Conservation (phyloP, 192 early-diverging fungal genomes). For the Entophlyctis luteolus region DNA sequence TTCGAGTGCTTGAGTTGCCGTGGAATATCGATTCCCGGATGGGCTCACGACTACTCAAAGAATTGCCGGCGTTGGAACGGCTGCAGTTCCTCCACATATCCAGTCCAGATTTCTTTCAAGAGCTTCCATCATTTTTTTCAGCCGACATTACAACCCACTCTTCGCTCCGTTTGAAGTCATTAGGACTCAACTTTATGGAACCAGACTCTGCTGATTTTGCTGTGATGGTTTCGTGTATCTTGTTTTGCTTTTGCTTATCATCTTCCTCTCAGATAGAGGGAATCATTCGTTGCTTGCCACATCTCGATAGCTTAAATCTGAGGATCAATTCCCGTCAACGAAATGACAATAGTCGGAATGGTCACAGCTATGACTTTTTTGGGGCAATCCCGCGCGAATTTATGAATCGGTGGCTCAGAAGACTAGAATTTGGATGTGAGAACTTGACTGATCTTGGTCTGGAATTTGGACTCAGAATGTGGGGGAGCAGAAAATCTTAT, state of each 20-base stretch:
- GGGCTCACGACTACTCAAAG: not conserved
- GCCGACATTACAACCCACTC: no score
- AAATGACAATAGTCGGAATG: slow-evolving; percentile 17
- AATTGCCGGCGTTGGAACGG: not conserved
- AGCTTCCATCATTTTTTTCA: no score
- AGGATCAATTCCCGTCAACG: slow-evolving; percentile 24
- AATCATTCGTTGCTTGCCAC: slow-evolving; percentile 32
- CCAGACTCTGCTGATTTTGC: slow-evolving; percentile 32
- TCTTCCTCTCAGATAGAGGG: slow-evolving; percentile 7
- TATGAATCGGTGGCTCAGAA: slow-evolving; percentile 17
- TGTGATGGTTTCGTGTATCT: slow-evolving; percentile 13
- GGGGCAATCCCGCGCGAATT: slow-evolving; percentile 21
- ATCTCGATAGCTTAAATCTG: slow-evolving; percentile 13
- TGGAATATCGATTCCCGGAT: slow-evolving; percentile 24
- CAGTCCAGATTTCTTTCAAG: slow-evolving; percentile 32
- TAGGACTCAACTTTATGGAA: slow-evolving; percentile 33
- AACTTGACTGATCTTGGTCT: not conserved
- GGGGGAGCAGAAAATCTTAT: slow-evolving; percentile 20
- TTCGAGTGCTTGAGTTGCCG: slow-evolving; percentile 19
- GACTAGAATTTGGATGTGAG: slow-evolving; percentile 23
- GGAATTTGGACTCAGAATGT: slow-evolving; percentile 20
- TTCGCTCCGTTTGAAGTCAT: not conserved
- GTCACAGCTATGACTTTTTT: slow-evolving; percentile 29
- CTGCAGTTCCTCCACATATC: slow-evolving; percentile 33
- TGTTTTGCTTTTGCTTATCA: not conserved